These are phyloP conservation scores for Leucosporidium scottii DNA, from an alignment of 768 basidiomycete genomes.

Conservation along the genomic window DNA sequence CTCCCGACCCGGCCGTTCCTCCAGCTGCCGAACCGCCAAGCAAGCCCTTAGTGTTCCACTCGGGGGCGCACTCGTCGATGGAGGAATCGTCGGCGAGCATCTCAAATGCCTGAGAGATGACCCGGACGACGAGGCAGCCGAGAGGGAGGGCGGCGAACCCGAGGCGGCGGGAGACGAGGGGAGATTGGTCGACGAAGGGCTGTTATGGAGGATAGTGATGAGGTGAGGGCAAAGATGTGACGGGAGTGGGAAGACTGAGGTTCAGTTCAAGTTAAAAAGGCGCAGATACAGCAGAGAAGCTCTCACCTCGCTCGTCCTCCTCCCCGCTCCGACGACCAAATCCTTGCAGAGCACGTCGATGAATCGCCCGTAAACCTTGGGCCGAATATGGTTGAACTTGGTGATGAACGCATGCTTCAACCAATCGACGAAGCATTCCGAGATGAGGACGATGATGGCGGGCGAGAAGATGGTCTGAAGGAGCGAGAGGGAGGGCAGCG, in stretches of 20 bases:
- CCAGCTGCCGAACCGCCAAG: background rate
- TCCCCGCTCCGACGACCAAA: constrained; percentile 62
- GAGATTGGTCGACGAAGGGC: constrained; percentile 89
- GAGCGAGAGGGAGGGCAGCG: constrained; percentile 38
- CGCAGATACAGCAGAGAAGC: background rate
- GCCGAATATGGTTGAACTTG: constrained; percentile 97
- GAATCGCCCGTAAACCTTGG: constrained; percentile 88
- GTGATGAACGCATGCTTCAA: constrained; percentile 98
- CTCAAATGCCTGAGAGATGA: constrained; percentile 44
- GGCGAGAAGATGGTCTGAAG: constrained; percentile 78
- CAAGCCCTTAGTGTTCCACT: constrained; percentile 2
- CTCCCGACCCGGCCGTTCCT: constrained; percentile 3
- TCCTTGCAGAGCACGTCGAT: constrained; percentile 93
- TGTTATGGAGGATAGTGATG: constrained; percentile 49
- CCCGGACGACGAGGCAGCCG: constrained; percentile 58
- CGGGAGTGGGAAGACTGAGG: background rate
- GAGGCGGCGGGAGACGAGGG: constrained; percentile 81
- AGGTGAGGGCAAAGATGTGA: background rate
- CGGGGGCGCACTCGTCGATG: constrained; percentile 36
- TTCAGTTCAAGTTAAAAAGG: background rate
- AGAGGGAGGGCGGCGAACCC: constrained; percentile 91
- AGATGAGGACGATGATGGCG: constrained; percentile 78
- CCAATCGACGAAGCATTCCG: constrained; percentile 96
- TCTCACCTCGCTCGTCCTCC: constrained; percentile 64
- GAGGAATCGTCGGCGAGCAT: constrained; percentile 40